Conservation (phyloP, 2,329 filamentous ascomycete genomes). For the Aspergillus niger region DNA sequence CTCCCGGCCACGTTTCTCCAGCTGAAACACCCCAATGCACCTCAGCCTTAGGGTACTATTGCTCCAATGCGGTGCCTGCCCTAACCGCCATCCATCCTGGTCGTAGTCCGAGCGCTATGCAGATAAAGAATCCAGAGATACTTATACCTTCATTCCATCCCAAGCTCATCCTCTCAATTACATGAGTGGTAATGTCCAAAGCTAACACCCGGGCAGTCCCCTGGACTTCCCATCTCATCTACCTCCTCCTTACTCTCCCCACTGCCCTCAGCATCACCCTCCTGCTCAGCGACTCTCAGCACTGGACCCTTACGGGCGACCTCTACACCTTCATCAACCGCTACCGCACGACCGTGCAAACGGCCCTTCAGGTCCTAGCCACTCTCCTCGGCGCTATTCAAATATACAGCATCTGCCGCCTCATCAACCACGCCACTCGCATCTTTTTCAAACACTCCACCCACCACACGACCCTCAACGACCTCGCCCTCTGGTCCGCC, state of each 20-base stretch:
- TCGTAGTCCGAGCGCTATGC: not conserved
- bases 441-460: not conserved
- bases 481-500: not conserved
- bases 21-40: not conserved
- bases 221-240: not conserved
- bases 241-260: not conserved
- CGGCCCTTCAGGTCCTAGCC: not conserved
- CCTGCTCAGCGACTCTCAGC: not conserved
- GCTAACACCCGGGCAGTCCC: not conserved
- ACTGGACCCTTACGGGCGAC: not conserved
- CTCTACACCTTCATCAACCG: not conserved
- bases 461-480: not conserved
- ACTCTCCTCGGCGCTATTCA: not conserved
- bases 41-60: not conserved
- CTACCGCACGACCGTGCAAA: constrained; percentile 2
- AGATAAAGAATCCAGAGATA: not conserved
- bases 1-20: too few relatives aligned
- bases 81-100: not conserved
- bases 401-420: not conserved
- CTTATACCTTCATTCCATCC: not conserved
- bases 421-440: constrained; percentile 1
- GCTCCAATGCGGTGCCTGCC: not conserved
- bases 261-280: not conserved
- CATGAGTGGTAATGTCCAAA: not conserved
- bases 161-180: too few relatives aligned